Evolutionary conservation across 352 stramenopile genomes (phyloP).

Genomic region (Phytophthora boehmeriae): DNA sequence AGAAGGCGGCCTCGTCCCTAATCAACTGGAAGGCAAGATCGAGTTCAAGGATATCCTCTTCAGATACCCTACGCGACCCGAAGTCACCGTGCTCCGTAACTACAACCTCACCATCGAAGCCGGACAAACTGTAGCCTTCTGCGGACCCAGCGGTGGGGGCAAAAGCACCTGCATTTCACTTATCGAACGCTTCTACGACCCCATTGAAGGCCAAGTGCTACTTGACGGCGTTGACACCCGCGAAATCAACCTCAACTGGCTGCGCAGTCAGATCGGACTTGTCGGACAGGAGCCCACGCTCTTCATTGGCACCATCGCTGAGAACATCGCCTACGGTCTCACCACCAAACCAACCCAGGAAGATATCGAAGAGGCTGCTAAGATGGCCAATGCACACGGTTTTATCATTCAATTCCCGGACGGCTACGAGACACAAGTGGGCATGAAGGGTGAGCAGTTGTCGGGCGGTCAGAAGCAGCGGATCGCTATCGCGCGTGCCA

Average conservation of each 20-base stretch:
- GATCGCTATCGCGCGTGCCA: conserved; percentile 92
- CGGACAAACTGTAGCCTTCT: conserved; percentile 65
- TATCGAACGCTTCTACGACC: conserved; percentile 76
- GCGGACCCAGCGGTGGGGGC: conserved; percentile 48
- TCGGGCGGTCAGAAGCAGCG: conserved; percentile 76
- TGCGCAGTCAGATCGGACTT: conserved; percentile 62
- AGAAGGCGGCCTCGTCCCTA: conserved; percentile 18
- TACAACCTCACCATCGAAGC: conserved; percentile 84
- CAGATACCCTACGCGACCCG: conserved; percentile 66
- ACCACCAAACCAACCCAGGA: conserved; percentile 36
- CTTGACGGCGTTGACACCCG: conserved; percentile 80
- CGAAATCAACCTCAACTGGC: conserved; percentile 63
- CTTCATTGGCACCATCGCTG: conserved; percentile 62
- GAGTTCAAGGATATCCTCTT: conserved; percentile 73
- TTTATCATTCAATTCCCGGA: conserved; percentile 93
- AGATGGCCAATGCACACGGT: conserved; percentile 91
- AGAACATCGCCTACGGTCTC: conserved; percentile 62
- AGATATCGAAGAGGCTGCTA: conserved; percentile 85
- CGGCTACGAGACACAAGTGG: conserved; percentile 93
- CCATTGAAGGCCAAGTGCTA: conserved; percentile 50
- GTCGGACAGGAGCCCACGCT: conserved; percentile 66
- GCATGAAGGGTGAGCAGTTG: conserved; percentile 91
- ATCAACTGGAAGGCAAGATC: conserved; percentile 36
- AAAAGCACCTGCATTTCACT: conserved; percentile 52
- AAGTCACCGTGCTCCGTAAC: conserved; percentile 71